Conservation (phyloP, 1,284 basidiomycete species). For the Puccinia hordei region DNA sequence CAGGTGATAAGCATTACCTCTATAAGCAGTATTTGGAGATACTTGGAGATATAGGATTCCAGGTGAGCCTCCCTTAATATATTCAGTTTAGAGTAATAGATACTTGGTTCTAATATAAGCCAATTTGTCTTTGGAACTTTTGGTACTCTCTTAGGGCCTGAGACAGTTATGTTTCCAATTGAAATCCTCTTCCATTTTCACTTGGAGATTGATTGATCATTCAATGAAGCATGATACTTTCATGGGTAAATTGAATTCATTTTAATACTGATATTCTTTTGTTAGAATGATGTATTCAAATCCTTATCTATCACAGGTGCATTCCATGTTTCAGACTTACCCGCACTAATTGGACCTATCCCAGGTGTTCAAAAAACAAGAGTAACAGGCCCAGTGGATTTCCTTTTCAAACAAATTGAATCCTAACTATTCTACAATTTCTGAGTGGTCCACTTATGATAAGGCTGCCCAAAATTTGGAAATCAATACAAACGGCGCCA, state of each 20-base stretch:
- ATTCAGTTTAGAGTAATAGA: neutral
- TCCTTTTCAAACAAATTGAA: slow-evolving; percentile 33
- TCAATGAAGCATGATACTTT: slow-evolving; percentile 8
- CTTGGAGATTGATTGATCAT: slow-evolving; percentile 47
- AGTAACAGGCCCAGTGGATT: slow-evolving; percentile 40
- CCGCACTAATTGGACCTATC: slow-evolving; percentile 17
- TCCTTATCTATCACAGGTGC: slow-evolving; percentile 16
- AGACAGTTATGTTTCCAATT: slow-evolving; percentile 9
- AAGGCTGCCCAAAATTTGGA: neutral
- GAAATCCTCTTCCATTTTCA: slow-evolving; percentile 8
- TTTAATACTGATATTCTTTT: neutral
- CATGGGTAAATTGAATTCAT: slow-evolving; percentile 19
- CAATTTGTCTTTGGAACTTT: neutral
- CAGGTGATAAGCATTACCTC: slow-evolving; percentile 26
- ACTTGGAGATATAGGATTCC: slow-evolving; percentile 43
- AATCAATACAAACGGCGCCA: slow-evolving; percentile 9
- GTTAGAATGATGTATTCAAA: neutral
- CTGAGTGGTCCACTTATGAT: slow-evolving; percentile 37
- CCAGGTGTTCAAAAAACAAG: slow-evolving; percentile 11
- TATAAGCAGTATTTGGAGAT: slow-evolving; percentile 49
- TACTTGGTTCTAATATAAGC: neutral
- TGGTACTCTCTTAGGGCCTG: slow-evolving; percentile 2
- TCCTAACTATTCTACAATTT: slow-evolving; percentile 21
- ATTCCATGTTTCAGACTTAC: slow-evolving; percentile 23
- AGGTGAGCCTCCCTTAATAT: slow-evolving; percentile 15